Percentiles rank a stretch among this genome's conserved stretches.
These are phyloP conservation scores for Polychaeton citri DNA, from an alignment of 2,329 filamentous ascomycete genomes.

Conservation along the genomic window DNA sequence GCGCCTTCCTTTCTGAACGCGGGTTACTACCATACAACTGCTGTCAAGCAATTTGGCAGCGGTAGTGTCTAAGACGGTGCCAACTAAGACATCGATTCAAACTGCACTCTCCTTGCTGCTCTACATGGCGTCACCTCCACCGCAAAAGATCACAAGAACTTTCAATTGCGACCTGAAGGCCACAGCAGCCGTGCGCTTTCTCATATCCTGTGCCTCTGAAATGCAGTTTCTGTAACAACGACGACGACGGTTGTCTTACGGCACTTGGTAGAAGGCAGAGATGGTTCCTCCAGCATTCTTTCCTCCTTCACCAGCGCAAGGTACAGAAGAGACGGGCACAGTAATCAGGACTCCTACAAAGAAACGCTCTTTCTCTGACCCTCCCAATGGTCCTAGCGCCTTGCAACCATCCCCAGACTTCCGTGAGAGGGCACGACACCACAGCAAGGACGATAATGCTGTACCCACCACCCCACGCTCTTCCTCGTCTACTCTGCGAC, in stretches of 20 bases:
- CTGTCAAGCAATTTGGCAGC: no score
- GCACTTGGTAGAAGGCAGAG: background rate
- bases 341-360: conserved; percentile 16
- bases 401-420: conserved; percentile 34
- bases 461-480: conserved; percentile 20
- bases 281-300: background rate
- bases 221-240: background rate
- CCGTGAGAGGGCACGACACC: conserved; percentile 21
- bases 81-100: no score
- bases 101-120: no score
- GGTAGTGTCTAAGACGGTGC: no score
- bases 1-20: no score
- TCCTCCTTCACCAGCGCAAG: background rate
- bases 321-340: background rate
- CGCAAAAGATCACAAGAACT: no score
- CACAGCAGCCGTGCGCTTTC: no score
- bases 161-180: no score
- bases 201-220: background rate
- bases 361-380: conserved; percentile 32
- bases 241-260: background rate
- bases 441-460: conserved; percentile 31
- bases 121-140: no score
- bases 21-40: no score
- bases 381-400: conserved; percentile 19
- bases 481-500: conserved; percentile 47